A percentile compares a stretch with the other conserved stretches of the same genome.
phyloP scores from a whole-genome alignment of 2,329 filamentous ascomycete species.

The Cladosporium cucumerinum region DNA sequence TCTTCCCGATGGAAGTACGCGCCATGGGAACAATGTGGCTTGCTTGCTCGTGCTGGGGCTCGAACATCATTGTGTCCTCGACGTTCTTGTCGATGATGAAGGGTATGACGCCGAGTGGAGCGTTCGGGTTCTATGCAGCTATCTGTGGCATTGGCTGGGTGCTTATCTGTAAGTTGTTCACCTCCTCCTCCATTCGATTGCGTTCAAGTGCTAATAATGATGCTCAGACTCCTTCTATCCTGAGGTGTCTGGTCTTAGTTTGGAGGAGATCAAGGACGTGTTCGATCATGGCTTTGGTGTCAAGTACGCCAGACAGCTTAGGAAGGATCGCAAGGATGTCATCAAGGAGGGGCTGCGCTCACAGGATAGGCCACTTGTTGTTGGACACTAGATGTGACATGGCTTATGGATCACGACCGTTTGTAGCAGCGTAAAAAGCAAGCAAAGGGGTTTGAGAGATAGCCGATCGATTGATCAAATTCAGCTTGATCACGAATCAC shows the following conservation, averaged over 20 bases:
- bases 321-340: slow-evolving; percentile 35
- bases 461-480: background rate
- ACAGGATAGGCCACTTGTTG: slow-evolving; percentile 13
- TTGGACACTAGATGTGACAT: slow-evolving; percentile 7
- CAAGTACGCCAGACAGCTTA: slow-evolving; percentile 32
- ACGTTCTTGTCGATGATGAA: slow-evolving; percentile 41
- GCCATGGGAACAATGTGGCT: slow-evolving; percentile 39
- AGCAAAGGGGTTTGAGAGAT: accelerated
- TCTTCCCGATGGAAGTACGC: slow-evolving; percentile 38
- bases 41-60: slow-evolving; percentile 32
- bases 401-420: too few species aligned
- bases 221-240: slow-evolving; percentile 35
- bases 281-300: slow-evolving; percentile 38
- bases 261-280: slow-evolving; percentile 37
- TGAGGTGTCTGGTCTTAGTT: slow-evolving; percentile 39
- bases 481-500: background rate
- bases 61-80: slow-evolving; percentile 33
- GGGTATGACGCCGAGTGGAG: slow-evolving; percentile 37
- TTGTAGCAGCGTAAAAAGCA: background rate
- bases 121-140: slow-evolving; percentile 42
- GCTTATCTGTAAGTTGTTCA: slow-evolving; percentile 26
- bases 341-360: slow-evolving; percentile 16
- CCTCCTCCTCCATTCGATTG: background rate
- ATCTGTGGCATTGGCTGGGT: slow-evolving; percentile 41
- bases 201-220: slow-evolving; percentile 12